Base-by-base conservation (phyloP, 1,139 yeast genomes). In the Entelexis sorbosivorans region DNA sequence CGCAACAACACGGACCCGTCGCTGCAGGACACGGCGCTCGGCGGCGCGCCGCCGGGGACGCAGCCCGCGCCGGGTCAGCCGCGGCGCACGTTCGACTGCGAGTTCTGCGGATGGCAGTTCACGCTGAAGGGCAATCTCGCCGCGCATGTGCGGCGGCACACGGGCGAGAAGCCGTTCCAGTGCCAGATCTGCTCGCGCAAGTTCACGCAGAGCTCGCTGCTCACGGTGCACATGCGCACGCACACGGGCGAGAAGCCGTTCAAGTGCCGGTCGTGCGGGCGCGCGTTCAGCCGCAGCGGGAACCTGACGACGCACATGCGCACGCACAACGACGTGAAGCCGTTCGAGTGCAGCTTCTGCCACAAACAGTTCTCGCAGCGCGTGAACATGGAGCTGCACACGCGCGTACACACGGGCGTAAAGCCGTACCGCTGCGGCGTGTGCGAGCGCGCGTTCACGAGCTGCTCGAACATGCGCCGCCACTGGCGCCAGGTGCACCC, bases 201-300 rank as follows among this genome's bases (percentile, higher is more conserved):
- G 56, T 89, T 89, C 60, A 86, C 96, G 0, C 96, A 89, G 66
- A 91, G 95, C 46, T 96, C 96, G 34, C 87, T 88, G 64, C 71
- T 89, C 61, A 71, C 95, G 55, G 88, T 96, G 0, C 95, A 85
- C 62, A 77, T 77, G 60, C 82, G 82, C 63, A 70, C 82, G 35
- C 95, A 85, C 61, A 78, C 89, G 0, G 93, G 59, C 17, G 59
- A 56, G 33, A 57, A 53, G 47, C 60, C 60, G n/a, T 57, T 52
- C 45, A 40, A 93, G 45, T 85, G 95, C 66, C 67, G 38, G 17
- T 29, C 43, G 5, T 59, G 61, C 44, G 54, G 56, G 16, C 55
- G 60, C 17, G 73, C 79, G 33, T 88, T 88, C 65, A 86, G 94
- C 50, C 76, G 95, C 61, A 83, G 88, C 65, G 96, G 96, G 19